phyloP scores from a whole-genome alignment of 164 flowering plant species.

The Sextonia rubra region DNA sequence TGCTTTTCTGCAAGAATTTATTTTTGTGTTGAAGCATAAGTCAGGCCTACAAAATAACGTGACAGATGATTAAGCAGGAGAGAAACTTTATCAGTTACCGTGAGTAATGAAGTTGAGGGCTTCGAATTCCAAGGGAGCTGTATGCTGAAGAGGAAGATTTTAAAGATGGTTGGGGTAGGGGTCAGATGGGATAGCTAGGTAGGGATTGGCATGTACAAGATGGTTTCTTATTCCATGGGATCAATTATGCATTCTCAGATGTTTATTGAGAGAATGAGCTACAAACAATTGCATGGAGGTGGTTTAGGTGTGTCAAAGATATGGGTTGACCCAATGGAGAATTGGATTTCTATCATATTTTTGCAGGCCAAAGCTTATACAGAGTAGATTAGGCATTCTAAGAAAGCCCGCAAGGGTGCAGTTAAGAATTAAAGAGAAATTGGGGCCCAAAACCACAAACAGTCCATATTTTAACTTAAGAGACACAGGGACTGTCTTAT shows the following conservation, averaged over 20 bases:
- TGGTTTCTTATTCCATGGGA: conserved; percentile 5
- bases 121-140: background rate
- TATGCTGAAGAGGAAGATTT: background rate
- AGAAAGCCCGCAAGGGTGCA: no score
- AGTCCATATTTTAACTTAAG: no score
- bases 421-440: no score
- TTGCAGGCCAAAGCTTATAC: no score
- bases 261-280: background rate
- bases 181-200: no score
- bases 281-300: conserved; percentile 2
- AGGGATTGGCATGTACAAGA: background rate
- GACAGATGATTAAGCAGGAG: background rate
- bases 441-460: no score
- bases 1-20: background rate
- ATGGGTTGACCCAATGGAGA: no score
- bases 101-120: background rate
- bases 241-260: background rate
- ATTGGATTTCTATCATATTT: no score
- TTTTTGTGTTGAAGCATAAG: background rate
- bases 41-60: background rate
- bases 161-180: background rate
- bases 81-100: no score
- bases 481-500: no score
- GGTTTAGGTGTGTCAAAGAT: conserved; percentile 1
- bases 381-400: no score